Evolutionary conservation across 1,284 basidiomycete species (phyloP), one percentile per base, ranked within the genome.

Genomic region (Ustilago tritici): DNA sequence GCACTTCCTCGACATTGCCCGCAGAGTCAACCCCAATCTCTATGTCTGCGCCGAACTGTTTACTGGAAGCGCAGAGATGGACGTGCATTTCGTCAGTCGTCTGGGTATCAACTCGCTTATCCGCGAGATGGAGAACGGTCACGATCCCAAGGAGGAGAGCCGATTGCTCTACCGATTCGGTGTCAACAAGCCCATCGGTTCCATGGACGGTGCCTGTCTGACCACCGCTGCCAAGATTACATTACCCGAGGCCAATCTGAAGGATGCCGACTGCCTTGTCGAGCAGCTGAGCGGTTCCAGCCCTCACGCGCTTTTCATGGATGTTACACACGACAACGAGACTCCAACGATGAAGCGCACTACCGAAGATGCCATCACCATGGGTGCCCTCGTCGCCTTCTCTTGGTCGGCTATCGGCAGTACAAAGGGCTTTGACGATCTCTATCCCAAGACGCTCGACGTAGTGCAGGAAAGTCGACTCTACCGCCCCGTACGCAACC

Each of bases 31-130:
- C 81, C 95, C 95, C 1, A 90, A 99, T 83, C 89, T 99, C 40
- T 98, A 98, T 83, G 91, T 99, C 53, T 95, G 94, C 84, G 96
- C 96, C 4, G 96, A 99, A 87, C 89, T 99, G 43, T 99, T 99
- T 86, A 98, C 97, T 0, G 97, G 96, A 3, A 95, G 90, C 78
- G 93, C 96, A 87, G 93, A 95, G 77, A 97, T 92, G 91, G 82
- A 84, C 53, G 70, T 79, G 52, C 71, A 81, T 56, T 84, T 84
- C 34, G 82, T 84, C 57, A 79, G 72, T 52, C 80, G 81, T 11
- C 78, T 84, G 41, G 82, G 82, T n/a, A 68, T 84, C 67, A 84
- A 84, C 61, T 75, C 71, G 6, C 66, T 84, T 23, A 84, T 84
- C 49, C 76, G 82, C n/a, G 82, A 84, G 61, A 82, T 83, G 80